Evolutionary conservation across 2,329 filamentous ascomycete genomes (phyloP).

Genomic region (Beauveria brongniartii): DNA sequence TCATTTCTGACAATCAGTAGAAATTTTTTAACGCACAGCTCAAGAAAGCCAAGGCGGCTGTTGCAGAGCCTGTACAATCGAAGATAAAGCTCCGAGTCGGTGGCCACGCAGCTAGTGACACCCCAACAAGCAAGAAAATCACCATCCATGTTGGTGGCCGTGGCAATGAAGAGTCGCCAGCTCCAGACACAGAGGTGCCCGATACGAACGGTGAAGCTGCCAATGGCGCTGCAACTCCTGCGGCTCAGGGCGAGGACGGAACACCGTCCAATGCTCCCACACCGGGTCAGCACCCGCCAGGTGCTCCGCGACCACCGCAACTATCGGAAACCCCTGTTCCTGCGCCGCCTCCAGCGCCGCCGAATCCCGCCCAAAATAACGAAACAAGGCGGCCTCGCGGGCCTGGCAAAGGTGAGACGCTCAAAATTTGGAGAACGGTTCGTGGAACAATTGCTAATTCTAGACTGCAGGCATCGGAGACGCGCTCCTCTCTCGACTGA

Average conservation of each 20-base stretch:
- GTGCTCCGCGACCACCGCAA: conserved; percentile 2
- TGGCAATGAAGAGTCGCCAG: conserved; percentile 45
- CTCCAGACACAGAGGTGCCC: conserved; percentile 28
- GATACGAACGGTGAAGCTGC: conserved; percentile 22
- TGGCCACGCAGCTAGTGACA: conserved; percentile 36
- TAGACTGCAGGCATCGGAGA: conserved; percentile 39
- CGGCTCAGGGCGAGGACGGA: background rate
- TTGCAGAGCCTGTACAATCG: conserved; percentile 63
- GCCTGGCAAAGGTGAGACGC: conserved; percentile 33
- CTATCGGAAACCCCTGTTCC: conserved; percentile 12
- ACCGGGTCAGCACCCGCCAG: conserved; percentile 5
- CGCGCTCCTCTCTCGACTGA: conserved; percentile 60
- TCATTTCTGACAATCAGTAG: conserved; percentile 33
- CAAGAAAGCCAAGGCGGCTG: conserved; percentile 61
- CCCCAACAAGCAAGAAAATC: conserved; percentile 51
- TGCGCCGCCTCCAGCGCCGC: conserved; percentile 17
- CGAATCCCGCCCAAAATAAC: conserved; percentile 21
- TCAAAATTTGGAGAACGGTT: background rate
- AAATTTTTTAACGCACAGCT: conserved; percentile 60
- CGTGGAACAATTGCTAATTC: conserved; percentile 20
- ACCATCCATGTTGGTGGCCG: conserved; percentile 62
- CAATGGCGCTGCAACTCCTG: background rate
- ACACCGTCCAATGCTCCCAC: conserved; percentile 1
- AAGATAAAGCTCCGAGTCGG: conserved; percentile 76
- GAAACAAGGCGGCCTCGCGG: conserved; percentile 31